Evolutionary conservation across 805 yeast genomes (phyloP).

Genomic region (Candida qinlingensis): DNA sequence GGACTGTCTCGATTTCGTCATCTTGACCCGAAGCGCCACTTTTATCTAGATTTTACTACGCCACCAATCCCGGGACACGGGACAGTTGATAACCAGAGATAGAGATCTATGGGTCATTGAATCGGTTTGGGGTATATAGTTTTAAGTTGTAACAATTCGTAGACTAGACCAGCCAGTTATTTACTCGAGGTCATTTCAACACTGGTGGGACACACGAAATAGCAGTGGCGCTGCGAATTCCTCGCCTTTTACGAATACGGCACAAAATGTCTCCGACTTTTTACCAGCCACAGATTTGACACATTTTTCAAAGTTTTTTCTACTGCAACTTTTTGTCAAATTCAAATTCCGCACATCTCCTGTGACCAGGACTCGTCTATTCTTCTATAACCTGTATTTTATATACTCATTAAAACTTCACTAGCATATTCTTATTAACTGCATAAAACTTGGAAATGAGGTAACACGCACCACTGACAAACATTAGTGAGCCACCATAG

Average conservation of each 20-base stretch:
- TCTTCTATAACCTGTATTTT: too few species aligned
- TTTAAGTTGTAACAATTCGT: too few species aligned
- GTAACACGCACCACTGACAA: slow-evolving; percentile 36
- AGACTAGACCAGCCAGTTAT: too few species aligned
- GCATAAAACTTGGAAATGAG: slow-evolving; percentile 36
- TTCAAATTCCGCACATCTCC: neutral
- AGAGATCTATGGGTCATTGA: too few species aligned
- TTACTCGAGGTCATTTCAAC: too few species aligned
- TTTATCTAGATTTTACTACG: too few species aligned
- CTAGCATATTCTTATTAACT: neutral
- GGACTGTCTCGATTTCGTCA: too few species aligned
- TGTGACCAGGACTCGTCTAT: neutral
- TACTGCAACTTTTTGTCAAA: neutral
- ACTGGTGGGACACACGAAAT: too few species aligned
- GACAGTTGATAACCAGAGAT: too few species aligned
- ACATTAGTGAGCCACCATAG: slow-evolving; percentile 30
- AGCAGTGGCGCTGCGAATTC: neutral
- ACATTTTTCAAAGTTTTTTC: neutral
- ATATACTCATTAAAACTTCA: neutral
- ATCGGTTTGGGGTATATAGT: too few species aligned
- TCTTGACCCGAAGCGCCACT: too few species aligned
- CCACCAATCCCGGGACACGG: too few species aligned
- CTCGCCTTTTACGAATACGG: neutral
- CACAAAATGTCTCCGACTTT: neutral
- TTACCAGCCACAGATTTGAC: slow-evolving; percentile 9